These are phyloP conservation scores for Tardiomyces depauwii DNA, from an alignment of 1,139 yeast genomes.

Conservation along the genomic window DNA sequence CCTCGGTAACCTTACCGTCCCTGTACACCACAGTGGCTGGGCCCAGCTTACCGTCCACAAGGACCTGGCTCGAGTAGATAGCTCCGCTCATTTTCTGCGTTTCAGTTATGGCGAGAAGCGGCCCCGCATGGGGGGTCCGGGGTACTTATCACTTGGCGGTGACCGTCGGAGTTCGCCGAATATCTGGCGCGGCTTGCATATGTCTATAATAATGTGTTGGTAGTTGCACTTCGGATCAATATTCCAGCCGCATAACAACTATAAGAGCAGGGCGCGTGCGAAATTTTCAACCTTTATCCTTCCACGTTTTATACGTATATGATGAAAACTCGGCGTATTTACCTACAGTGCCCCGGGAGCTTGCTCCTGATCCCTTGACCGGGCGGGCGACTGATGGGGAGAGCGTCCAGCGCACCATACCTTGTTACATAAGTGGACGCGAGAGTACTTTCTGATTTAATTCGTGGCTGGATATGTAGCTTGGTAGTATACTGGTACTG, in stretches of 20 bases:
- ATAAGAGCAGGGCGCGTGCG: background rate
- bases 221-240: too few species aligned
- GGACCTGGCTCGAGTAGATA: conserved; percentile 53
- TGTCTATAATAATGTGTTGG: too few species aligned
- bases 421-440: conserved; percentile 21
- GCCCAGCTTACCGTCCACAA: conserved; percentile 36
- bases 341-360: conserved; percentile 17
- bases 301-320: conserved; percentile 19
- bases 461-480: background rate
- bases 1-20: conserved; percentile 54
- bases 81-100: too few species aligned
- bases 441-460: background rate
- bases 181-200: too few species aligned
- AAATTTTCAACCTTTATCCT: background rate
- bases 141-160: too few species aligned
- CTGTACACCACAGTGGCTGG: conserved; percentile 63
- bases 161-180: background rate
- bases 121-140: too few species aligned
- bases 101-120: too few species aligned
- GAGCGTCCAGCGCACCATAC: conserved; percentile 25
- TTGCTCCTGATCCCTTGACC: conserved; percentile 26
- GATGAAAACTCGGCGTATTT: conserved; percentile 25
- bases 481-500: too few species aligned
- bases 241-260: too few species aligned
- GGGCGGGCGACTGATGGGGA: conserved; percentile 29